Conservation (phyloP, 2,329 filamentous ascomycete genomes). For the Fusarium papillatum region DNA sequence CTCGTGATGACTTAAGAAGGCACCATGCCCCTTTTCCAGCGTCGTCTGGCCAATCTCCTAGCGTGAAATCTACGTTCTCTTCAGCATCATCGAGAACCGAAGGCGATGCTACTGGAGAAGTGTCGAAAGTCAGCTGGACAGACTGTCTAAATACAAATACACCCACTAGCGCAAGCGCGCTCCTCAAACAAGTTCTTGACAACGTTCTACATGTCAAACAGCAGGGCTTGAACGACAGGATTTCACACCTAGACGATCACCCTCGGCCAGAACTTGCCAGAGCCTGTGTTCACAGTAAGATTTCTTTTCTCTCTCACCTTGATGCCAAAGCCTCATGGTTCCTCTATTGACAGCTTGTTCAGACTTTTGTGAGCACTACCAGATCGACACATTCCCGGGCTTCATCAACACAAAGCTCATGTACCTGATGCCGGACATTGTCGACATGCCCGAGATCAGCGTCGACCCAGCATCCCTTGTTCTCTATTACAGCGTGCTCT, state of each 20-base stretch:
- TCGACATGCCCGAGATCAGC: conserved; percentile 3
- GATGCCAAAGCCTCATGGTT: neutral
- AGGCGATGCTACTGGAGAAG: neutral
- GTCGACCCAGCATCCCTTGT: conserved; percentile 5
- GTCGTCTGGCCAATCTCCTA: neutral
- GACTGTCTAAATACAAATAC: neutral
- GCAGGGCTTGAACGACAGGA: neutral
- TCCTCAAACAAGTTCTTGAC: conserved; percentile 5
- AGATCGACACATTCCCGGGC: conserved; percentile 4
- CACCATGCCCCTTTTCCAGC: neutral
- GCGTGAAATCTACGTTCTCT: neutral
- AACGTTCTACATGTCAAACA: neutral
- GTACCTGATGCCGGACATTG: conserved; percentile 2
- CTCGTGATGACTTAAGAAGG: neutral
- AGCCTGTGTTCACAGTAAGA: conserved; percentile 1
- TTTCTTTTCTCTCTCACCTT: neutral
- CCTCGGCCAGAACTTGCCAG: conserved; percentile 1
- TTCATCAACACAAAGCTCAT: conserved; percentile 18
- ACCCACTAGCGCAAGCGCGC: neutral
- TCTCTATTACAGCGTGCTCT: conserved; percentile 11
- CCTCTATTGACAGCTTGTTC: neutral
- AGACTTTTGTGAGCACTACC: conserved; percentile 11
- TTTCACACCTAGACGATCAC: neutral
- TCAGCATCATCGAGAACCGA: neutral
- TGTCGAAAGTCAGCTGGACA: neutral